Evolutionary conservation across 768 basidiomycete species (phyloP).

Genomic region (Kockovaella imperatae): DNA sequence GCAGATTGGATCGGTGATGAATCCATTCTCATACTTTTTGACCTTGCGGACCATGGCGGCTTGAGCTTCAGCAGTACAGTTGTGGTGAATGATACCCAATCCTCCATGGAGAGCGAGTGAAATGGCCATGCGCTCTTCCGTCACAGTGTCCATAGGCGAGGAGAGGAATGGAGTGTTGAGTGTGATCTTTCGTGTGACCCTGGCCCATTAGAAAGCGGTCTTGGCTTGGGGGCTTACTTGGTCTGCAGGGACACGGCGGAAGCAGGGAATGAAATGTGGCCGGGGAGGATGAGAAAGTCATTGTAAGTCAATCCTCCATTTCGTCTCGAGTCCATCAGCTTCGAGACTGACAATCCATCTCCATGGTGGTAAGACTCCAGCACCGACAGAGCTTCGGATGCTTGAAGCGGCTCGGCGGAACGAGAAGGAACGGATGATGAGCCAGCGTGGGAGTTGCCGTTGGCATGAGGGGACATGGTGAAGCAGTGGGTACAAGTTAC

Average conservation of each 20-base stretch:
- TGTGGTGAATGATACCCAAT: conserved; percentile 97
- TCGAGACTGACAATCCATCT: conserved; percentile 76
- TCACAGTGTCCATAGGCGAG: conserved; percentile 99
- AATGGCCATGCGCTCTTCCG: conserved; percentile 61
- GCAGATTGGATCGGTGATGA: conserved; percentile 90
- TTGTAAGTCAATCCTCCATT: conserved; percentile 88
- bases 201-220: conserved; percentile 7
- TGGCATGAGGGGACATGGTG: conserved; percentile 20
- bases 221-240: conserved; percentile 38
- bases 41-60: conserved; percentile 96
- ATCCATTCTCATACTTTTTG: conserved; percentile 97
- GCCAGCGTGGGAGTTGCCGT: conserved; percentile 13
- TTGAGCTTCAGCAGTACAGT: conserved; percentile 64
- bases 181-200: conserved; percentile 76
- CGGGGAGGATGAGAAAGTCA: conserved; percentile 88
- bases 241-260: conserved; percentile 69
- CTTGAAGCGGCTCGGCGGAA: conserved; percentile 50
- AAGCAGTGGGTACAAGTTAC: neutral
- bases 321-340: conserved; percentile 72
- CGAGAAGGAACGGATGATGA: conserved; percentile 20
- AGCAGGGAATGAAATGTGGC: conserved; percentile 82
- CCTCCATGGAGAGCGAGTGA: conserved; percentile 70
- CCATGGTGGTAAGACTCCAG: conserved; percentile 60
- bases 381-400: conserved; percentile 64
- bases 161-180: conserved; percentile 95